These are phyloP conservation scores for Inosperma sp. DNA, from an alignment of 768 basidiomycete genomes.

Conservation along the genomic window DNA sequence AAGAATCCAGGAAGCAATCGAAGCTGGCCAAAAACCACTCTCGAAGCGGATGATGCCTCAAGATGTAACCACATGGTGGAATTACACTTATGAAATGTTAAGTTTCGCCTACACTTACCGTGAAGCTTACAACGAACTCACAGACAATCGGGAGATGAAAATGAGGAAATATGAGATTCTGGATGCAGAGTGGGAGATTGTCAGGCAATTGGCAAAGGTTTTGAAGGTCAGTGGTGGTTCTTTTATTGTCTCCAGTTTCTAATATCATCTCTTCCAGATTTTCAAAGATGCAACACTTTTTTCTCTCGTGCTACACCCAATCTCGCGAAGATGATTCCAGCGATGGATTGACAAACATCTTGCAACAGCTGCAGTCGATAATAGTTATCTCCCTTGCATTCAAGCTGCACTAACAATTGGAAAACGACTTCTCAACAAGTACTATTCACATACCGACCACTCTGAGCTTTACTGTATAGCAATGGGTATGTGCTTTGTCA, in stretches of 20 bases:
- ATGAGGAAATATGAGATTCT: conserved; percentile 24
- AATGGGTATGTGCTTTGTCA: conserved; percentile 32
- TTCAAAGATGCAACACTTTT: conserved; percentile 14
- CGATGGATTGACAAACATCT: conserved; percentile 22
- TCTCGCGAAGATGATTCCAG: conserved; percentile 16
- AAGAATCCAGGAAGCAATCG: not conserved
- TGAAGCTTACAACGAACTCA: conserved; percentile 24
- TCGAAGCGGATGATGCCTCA: conserved; percentile 28
- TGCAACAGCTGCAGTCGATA: conserved; percentile 7
- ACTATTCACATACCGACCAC: conserved; percentile 29
- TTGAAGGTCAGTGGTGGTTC: conserved; percentile 27
- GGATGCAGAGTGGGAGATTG: conserved; percentile 31
- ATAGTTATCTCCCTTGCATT: conserved; percentile 16
- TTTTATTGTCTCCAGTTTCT: not conserved
- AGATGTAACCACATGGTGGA: conserved; percentile 35
- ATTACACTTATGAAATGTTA: conserved; percentile 38
- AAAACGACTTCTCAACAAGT: conserved; percentile 28
- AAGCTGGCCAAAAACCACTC: conserved; percentile 5
- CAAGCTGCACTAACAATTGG: conserved; percentile 19
- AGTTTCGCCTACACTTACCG: conserved; percentile 20
- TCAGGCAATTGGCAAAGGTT: conserved; percentile 26
- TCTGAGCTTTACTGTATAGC: conserved; percentile 31
- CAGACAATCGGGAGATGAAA: conserved; percentile 14
- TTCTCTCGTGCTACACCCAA: conserved; percentile 14
- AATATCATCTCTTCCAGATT: conserved; percentile 2